phyloP scores from a whole-genome alignment of 345 rosid species.

The Populus deltoides region DNA sequence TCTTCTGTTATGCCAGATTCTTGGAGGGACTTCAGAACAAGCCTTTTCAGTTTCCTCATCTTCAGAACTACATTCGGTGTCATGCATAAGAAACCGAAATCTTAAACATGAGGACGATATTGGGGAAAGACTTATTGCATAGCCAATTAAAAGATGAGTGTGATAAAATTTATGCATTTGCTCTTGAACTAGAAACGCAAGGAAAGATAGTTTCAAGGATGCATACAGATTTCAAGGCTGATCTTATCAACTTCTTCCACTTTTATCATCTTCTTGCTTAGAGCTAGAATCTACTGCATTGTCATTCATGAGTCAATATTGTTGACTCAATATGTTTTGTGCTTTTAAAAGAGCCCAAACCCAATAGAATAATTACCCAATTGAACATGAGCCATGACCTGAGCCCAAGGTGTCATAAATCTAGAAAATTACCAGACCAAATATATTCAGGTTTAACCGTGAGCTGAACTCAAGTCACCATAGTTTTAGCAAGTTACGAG shows the following conservation, averaged over 20 bases:
- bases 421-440: too few species aligned
- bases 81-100: slow-evolving; percentile 7
- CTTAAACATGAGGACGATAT: not conserved
- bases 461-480: too few species aligned
- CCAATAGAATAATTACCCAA: too few species aligned
- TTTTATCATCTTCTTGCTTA: slow-evolving; percentile 47
- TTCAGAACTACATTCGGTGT: slow-evolving; percentile 58
- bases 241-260: slow-evolving; percentile 74
- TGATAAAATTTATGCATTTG: not conserved
- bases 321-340: too few species aligned
- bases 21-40: slow-evolving; percentile 45
- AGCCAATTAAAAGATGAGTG: not conserved
- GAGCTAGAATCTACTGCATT: slow-evolving; percentile 7
- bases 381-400: too few species aligned
- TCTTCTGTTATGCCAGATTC: slow-evolving; percentile 46
- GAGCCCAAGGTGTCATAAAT: too few species aligned
- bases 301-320: too few species aligned
- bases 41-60: slow-evolving; percentile 66
- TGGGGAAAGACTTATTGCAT: too few species aligned
- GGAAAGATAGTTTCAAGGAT: not conserved
- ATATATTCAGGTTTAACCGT: too few species aligned
- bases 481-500: too few species aligned
- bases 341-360: too few species aligned
- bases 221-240: slow-evolving; percentile 65
- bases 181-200: not conserved